Evolutionary conservation across 2,329 filamentous ascomycete genomes (phyloP).

Genomic region (Simplicillium sp.): DNA sequence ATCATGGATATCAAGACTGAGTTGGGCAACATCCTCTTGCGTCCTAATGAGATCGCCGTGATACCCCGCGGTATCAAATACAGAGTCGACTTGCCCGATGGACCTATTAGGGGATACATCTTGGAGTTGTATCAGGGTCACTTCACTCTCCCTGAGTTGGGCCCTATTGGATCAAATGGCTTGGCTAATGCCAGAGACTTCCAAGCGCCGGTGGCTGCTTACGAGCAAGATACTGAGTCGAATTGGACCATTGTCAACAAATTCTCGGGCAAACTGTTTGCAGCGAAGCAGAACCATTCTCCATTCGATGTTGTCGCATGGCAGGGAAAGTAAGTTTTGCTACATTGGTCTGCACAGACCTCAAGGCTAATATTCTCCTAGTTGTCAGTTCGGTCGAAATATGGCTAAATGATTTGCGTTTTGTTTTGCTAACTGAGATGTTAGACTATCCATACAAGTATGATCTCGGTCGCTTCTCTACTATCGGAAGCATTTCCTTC

Average conservation of each 20-base stretch:
- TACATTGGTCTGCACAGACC: too few relatives aligned
- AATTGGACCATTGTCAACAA: conserved; percentile 42
- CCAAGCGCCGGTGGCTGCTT: conserved; percentile 50
- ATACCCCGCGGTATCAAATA: conserved; percentile 68
- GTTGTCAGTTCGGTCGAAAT: too few relatives aligned
- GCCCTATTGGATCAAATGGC: conserved; percentile 57
- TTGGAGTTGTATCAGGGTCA: conserved; percentile 59
- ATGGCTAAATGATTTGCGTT: too few relatives aligned
- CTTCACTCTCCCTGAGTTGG: conserved; percentile 56
- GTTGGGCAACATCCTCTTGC: conserved; percentile 63
- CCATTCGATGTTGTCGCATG: conserved; percentile 67
- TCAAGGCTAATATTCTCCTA: too few relatives aligned
- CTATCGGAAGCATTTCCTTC: conserved; percentile 56
- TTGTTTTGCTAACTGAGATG: too few relatives aligned
- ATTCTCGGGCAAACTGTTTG: conserved; percentile 54
- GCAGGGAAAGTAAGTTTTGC: conserved; percentile 44
- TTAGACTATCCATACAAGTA: conserved; percentile 67
- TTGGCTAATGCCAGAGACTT: conserved; percentile 63
- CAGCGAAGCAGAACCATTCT: conserved; percentile 51
- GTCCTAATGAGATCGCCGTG: conserved; percentile 69
- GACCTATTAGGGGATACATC: conserved; percentile 56
- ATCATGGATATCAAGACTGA: conserved; percentile 69
- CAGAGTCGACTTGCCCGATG: conserved; percentile 18
- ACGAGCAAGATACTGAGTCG: too few relatives aligned
- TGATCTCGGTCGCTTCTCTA: conserved; percentile 62